These are phyloP conservation scores for Penstemon davidsonii DNA, from an alignment of 257 asterid genomes.

Conservation along the genomic window DNA sequence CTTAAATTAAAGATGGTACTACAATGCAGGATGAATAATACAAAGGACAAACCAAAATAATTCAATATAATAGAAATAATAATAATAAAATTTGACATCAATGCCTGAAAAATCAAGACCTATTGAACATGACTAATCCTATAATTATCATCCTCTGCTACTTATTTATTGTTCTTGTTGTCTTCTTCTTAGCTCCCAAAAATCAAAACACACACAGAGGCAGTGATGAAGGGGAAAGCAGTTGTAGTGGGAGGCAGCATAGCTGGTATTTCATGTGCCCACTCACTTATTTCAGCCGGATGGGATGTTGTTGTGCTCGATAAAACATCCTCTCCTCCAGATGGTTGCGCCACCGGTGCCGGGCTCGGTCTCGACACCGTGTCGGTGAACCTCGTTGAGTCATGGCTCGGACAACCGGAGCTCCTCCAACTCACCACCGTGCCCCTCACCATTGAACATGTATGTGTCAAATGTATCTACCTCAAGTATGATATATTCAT, in stretches of 20 bases:
- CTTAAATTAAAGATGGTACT: no score
- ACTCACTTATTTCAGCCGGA: constrained; percentile 60
- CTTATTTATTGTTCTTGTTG: no score
- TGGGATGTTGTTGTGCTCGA: constrained; percentile 85
- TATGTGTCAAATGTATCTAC: constrained; percentile 20
- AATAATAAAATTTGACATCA: not conserved
- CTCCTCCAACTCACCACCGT: constrained; percentile 41
- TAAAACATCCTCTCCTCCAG: constrained; percentile 61
- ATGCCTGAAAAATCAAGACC: no score
- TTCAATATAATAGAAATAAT: no score
- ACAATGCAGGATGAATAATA: constrained; percentile 6
- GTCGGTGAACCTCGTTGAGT: constrained; percentile 40
- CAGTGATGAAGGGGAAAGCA: constrained; percentile 44
- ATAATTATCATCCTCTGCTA: not conserved
- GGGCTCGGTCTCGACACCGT: constrained; percentile 70
- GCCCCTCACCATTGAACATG: constrained; percentile 72
- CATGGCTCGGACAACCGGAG: constrained; percentile 53
- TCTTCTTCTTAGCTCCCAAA: not conserved
- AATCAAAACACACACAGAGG: not conserved
- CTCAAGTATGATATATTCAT: no score
- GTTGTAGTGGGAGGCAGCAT: constrained; percentile 87
- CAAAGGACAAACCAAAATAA: constrained; percentile 4
- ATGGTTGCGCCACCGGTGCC: constrained; percentile 69
- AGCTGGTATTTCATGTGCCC: constrained; percentile 71
- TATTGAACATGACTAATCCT: not conserved